phyloP scores from a whole-genome alignment of 441 rosid species.

The Viola pubescens region DNA sequence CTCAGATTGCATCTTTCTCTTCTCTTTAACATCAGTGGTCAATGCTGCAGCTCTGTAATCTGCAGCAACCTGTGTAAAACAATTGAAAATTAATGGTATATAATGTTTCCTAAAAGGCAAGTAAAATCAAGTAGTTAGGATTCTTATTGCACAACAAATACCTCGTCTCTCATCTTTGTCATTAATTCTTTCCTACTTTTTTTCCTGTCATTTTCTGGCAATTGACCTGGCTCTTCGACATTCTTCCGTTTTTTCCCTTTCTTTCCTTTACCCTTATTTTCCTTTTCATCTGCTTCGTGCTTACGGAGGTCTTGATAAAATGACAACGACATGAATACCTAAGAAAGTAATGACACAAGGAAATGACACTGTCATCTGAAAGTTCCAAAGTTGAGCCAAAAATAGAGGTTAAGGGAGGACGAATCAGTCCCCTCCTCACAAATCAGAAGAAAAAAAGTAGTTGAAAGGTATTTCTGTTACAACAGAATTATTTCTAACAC shows the following conservation, averaged over 20 bases:
- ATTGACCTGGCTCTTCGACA: conserved; percentile 45
- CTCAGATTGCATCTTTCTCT: conserved; percentile 68
- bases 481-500: too few relatives aligned
- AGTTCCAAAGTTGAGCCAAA: too few relatives aligned
- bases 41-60: conserved; percentile 69
- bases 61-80: conserved; percentile 58
- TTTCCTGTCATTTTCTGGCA: conserved; percentile 52
- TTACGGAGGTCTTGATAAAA: conserved; percentile 70
- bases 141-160: conserved; percentile 16
- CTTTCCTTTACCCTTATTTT: conserved; percentile 37
- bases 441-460: too few relatives aligned
- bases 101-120: conserved; percentile 6
- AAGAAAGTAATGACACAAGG: conserved; percentile 7
- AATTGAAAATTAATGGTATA: conserved; percentile 11
- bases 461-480: too few relatives aligned
- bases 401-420: too few relatives aligned
- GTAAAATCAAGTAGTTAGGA: background rate
- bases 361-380: background rate
- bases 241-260: conserved; percentile 49
- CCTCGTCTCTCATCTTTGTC: conserved; percentile 77
- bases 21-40: conserved; percentile 52
- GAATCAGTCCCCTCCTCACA: too few relatives aligned
- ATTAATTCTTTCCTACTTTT: conserved; percentile 56
- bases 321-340: conserved; percentile 64
- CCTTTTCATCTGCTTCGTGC: conserved; percentile 25